Evolutionary conservation across 1,284 basidiomycete genomes (phyloP).

Genomic region (Ceratobasidium papillatum): DNA sequence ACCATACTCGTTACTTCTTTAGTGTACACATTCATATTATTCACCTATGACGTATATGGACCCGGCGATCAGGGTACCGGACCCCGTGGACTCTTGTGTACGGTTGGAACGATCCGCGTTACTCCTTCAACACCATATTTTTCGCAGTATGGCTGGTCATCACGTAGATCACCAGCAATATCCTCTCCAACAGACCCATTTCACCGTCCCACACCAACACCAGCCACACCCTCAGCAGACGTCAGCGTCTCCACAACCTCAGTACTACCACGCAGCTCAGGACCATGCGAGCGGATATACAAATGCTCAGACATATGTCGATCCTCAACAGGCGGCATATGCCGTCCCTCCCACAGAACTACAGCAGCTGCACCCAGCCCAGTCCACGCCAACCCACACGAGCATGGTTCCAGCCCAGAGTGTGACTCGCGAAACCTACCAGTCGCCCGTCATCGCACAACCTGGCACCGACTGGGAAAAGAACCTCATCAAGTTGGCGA

Average conservation of each 20-base stretch:
- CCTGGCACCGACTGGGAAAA: constrained; percentile 77
- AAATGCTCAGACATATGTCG: constrained; percentile 25
- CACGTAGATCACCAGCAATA: constrained; percentile 36
- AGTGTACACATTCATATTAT: not conserved
- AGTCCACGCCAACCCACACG: constrained; percentile 17
- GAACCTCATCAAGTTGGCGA: constrained; percentile 80
- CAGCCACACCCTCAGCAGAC: constrained; percentile 34
- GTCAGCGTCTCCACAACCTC: constrained; percentile 24
- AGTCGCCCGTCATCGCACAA: constrained; percentile 66
- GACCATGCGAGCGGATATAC: constrained; percentile 36
- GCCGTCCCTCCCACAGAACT: constrained; percentile 7
- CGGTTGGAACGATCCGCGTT: constrained; percentile 5
- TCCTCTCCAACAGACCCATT: constrained; percentile 30
- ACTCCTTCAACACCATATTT: constrained; percentile 19
- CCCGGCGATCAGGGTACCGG: not conserved
- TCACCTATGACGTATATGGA: constrained; percentile 8
- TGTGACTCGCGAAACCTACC: constrained; percentile 50
- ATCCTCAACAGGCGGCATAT: constrained; percentile 19
- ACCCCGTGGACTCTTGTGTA: constrained; percentile 3
- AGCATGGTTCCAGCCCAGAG: constrained; percentile 46
- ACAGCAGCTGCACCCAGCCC: constrained; percentile 37
- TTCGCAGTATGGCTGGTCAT: constrained; percentile 31
- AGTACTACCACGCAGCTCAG: constrained; percentile 28
- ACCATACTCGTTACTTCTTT: not conserved
- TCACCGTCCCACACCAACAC: constrained; percentile 39